Base-by-base conservation (phyloP, 129 eudicot genomes). In the Saussurea involucrata region DNA sequence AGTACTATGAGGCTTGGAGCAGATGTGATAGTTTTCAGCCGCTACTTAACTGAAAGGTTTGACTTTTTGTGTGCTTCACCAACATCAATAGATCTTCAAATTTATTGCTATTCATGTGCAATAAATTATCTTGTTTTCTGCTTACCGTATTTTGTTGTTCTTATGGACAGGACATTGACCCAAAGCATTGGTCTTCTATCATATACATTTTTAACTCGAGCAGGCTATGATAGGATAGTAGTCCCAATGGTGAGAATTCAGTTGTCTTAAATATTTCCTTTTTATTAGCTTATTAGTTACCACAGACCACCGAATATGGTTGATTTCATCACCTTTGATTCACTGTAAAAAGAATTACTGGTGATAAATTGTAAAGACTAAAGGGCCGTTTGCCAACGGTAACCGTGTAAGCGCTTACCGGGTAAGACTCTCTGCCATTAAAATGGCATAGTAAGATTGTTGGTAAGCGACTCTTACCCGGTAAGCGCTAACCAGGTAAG, bases 101-200 rank as follows among this genome's bases (percentile, higher is more conserved):
- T 20, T 18, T 7, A 67, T 67, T 46, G 58, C 58, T 13, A 3
- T 46, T 46, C 20, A 69, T 49, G 68, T 77, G 0, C 17, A 8
- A 6, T 66, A 65, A 8, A 33, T 28, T 40, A 75, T 44, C 4
- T 44, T 65, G 20, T 46, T 46, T 46, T 46, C 58, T 46, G 58
- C 21, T 46, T 13, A 1, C 21, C 20, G 22, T 53, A 53, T 22
- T 66, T 68, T 74, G 33, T 42, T 60, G 69, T 40, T 73, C 6
- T 64, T 42, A 27, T 61, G 58, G 29, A 18, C 87, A 89, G 90
- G 78, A 77, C 83, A 63, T 53, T 72, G 61, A 86, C 89, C 24
- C 94, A 83, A 80, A 89, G 94, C 57, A 77, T 89, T 8, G 97
- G 98, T 73, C 98, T 94, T 37, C 76, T 94, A 25, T 94, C 98